These are phyloP conservation scores for Arachnomyces sp. DNA, from an alignment of 2,329 filamentous ascomycete genomes.

Conservation along the genomic window DNA sequence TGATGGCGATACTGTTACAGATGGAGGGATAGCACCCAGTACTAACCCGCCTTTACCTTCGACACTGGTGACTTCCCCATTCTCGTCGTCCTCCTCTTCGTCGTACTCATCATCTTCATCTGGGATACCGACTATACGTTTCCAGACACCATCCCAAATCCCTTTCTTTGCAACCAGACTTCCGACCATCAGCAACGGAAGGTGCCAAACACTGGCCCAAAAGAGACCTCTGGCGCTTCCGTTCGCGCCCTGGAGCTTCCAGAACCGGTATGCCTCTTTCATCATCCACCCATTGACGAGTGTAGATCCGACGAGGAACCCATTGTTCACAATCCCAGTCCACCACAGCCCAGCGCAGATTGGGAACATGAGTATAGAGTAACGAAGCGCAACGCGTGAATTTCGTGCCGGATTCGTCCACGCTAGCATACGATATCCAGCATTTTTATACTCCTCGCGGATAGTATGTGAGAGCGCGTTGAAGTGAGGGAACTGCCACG, in stretches of 20 bases:
- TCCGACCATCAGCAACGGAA: constrained; percentile 81
- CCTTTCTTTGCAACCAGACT: constrained; percentile 92
- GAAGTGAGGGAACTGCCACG: constrained; percentile 98
- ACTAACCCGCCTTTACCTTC: no score
- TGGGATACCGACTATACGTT: constrained; percentile 52
- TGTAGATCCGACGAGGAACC: constrained; percentile 70
- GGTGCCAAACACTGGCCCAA: constrained; percentile 96
- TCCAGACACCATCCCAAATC: constrained; percentile 76
- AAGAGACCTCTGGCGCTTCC: constrained; percentile 79
- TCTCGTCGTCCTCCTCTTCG: constrained; percentile 15
- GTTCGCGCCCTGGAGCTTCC: constrained; percentile 64
- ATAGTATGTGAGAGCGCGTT: constrained; percentile 88
- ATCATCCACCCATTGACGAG: constrained; percentile 81
- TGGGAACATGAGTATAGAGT: constrained; percentile 77
- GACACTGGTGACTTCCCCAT: background rate
- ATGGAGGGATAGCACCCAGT: no score
- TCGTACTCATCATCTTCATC: constrained; percentile 51
- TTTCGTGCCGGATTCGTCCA: constrained; percentile 86
- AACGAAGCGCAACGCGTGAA: constrained; percentile 76
- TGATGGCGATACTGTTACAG: no score
- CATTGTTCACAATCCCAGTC: constrained; percentile 73
- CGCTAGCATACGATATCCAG: constrained; percentile 62
- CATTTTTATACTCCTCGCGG: constrained; percentile 72
- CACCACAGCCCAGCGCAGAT: constrained; percentile 74
- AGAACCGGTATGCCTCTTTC: constrained; percentile 72